Evolutionary conservation across 257 asterid genomes (phyloP).

Genomic region (Solanum clarkiae): DNA sequence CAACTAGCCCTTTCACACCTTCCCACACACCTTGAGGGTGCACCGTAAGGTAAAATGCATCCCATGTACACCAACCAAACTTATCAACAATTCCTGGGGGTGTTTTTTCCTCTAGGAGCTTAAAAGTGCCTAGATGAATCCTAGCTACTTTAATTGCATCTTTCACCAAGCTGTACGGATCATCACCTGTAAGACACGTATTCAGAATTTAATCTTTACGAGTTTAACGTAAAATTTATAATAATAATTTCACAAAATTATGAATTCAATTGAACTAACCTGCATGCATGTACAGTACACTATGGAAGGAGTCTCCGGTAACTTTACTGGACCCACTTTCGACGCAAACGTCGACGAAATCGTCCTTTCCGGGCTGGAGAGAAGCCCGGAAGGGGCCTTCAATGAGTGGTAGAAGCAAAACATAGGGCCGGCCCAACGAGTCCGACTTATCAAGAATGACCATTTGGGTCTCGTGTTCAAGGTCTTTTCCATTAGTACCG

Average conservation of each 20-base stretch:
- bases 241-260: not conserved
- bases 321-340: slow-evolving; percentile 80
- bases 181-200: slow-evolving; percentile 12
- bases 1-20: slow-evolving; percentile 71
- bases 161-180: slow-evolving; percentile 60
- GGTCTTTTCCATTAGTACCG: slow-evolving; percentile 63
- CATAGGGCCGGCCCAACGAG: slow-evolving; percentile 29
- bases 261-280: slow-evolving; percentile 1
- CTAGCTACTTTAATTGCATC: slow-evolving; percentile 74
- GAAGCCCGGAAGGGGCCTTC: slow-evolving; percentile 75
- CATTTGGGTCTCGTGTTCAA: slow-evolving; percentile 77
- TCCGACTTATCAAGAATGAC: slow-evolving; percentile 53
- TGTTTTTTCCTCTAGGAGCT: slow-evolving; percentile 68
- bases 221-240: not conserved
- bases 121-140: slow-evolving; percentile 66
- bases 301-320: slow-evolving; percentile 27
- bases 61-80: slow-evolving; percentile 99
- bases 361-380: slow-evolving; percentile 58
- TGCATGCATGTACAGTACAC: slow-evolving; percentile 61
- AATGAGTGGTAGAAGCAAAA: slow-evolving; percentile 56
- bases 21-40: slow-evolving; percentile 86
- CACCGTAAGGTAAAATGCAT: slow-evolving; percentile 79
- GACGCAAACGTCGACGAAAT: slow-evolving; percentile 47
- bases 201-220: not conserved
- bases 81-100: slow-evolving; percentile 92